Evolutionary conservation across 1,284 basidiomycete genomes (phyloP), one percentile per base, ranked within the genome.

Genomic region (Ceratobasidium sp.): DNA sequence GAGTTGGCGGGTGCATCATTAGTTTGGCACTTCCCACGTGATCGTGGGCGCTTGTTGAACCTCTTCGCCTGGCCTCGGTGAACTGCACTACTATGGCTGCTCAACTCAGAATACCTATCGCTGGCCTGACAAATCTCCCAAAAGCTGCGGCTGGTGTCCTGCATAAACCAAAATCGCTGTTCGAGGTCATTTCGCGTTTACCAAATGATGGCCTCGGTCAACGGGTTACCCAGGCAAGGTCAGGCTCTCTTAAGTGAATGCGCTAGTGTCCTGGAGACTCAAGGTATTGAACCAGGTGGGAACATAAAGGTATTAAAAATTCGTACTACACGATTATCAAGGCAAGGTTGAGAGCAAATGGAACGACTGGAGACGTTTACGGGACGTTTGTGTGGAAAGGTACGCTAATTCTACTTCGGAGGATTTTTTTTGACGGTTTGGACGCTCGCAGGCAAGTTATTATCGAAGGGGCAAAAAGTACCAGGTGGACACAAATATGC

Each of bases 281-380:
- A 59, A 9, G 6, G 29, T 27, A 31, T 13, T 46, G 54, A 16
- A 46, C 9, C 59, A 86, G 92, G 73, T 95, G 93, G 93, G 83
- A 83, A 22, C 80, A 83, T 37, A 94, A 93, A 82, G 85, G 87
- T 2, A 90, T 93, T 76, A 78, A 81, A 61, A 85, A 87, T 37
- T 90, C 88, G 74, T 92, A 88, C 79, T 95, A 91, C 91, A 82
- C 88, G 62, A 85, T 95, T 58, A 92, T 91, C 7, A 84, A 86
- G 78, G 86, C 90, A 31, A 83, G 83, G 75, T 86, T 94, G 78
- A 92, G 92, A 81, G 83, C 84, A 51, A 88, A 89, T 77, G 90
- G 91, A n/a, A 84, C 81, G 39, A 89, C 91, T 77, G 93, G 92
- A 2, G 92, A 90, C 79, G 92, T 88, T 13, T 94, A 91, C 91